These are phyloP conservation scores for Lotus japonicus DNA, from an alignment of 306 rosid genomes.

Conservation along the genomic window DNA sequence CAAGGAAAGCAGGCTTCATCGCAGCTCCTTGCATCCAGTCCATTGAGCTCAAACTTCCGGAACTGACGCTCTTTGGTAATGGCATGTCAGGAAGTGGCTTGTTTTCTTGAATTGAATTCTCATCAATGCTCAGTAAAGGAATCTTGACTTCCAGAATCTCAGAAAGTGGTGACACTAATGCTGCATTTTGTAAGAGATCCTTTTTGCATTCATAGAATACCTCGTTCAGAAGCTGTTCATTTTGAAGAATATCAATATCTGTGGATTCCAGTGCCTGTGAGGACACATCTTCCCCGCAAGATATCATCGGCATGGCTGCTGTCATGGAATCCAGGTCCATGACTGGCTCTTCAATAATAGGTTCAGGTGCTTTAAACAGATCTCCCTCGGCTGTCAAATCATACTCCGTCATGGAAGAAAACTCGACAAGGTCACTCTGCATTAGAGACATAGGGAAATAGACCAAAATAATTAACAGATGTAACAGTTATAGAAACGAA, in stretches of 20 bases:
- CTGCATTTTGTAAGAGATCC: constrained; percentile 74
- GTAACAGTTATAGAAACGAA: not conserved
- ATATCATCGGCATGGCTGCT: constrained; percentile 72
- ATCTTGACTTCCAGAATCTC: constrained; percentile 65
- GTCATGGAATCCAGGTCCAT: constrained; percentile 58
- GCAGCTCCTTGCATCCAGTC: constrained; percentile 68
- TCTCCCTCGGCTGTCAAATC: constrained; percentile 93
- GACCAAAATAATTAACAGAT: not conserved
- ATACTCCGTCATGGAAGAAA: constrained; percentile 64
- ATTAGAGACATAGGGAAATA: constrained; percentile 3
- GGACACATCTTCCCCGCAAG: constrained; percentile 66
- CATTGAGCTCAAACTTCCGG: constrained; percentile 64
- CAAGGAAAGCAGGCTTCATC: constrained; percentile 52
- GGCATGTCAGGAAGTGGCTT: constrained; percentile 40
- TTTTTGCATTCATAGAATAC: constrained; percentile 69
- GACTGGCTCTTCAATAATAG: constrained; percentile 57
- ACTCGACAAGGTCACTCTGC: constrained; percentile 56
- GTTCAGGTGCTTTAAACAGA: constrained; percentile 93
- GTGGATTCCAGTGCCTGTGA: constrained; percentile 57
- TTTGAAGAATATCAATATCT: constrained; percentile 69
- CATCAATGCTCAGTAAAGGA: constrained; percentile 43
- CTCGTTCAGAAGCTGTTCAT: constrained; percentile 77
- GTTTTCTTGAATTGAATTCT: constrained; percentile 48
- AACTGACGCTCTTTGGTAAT: constrained; percentile 66
- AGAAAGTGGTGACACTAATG: constrained; percentile 42